Base-by-base conservation (phyloP, 2,329 filamentous ascomycete species). In the Plenodomus lindquistii region DNA sequence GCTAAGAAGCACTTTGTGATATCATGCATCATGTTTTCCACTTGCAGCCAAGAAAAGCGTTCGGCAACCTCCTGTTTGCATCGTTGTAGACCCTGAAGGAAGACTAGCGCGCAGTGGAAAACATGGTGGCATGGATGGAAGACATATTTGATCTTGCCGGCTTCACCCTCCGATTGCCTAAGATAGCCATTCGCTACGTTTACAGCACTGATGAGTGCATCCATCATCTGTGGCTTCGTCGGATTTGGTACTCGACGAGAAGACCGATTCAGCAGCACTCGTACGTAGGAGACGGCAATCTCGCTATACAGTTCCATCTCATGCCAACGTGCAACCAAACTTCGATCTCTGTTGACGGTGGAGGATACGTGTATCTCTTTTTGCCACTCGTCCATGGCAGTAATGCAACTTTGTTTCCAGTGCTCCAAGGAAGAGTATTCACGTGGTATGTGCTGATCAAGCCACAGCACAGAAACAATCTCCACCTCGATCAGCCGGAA, bases 41-140 rank as follows among this genome's bases (percentile, higher is more conserved):
- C 57, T 27, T 63, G 44, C 22, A 58, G 47, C 54, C 60, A 66
- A 2, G 54, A 34, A 22, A 65, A 70, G 3, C 34, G 40, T 1
- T 63, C 57, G 3, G 69, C 62, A 17, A 71, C 60, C 46, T 69
- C 62, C 45, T 61, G 53, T 38, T 64, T 67, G 55, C 67, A 71
- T 22, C 58, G 60, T 39, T 62, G 57, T 35, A 72, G 37, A 4
- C 59, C 65, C 16, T 66, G 65, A 10, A 72, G 53, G 36, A 72
- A 71, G 7, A 70, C 57, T 9, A 66, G 53, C 7, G 68, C 68
- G 27, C 60, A 64, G 11, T 63, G 63, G 54, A 70, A 71, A 2
- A 66, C 61, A 36, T 72, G 67, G 34, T 72, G 69, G 19, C 67
- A 70, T 13, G 68, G 67, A 46, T 72, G 69, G 41, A 72, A 72